These are phyloP conservation scores for Kodamaea sp. DNA, from an alignment of 1,139 yeast species.

Conservation along the genomic window DNA sequence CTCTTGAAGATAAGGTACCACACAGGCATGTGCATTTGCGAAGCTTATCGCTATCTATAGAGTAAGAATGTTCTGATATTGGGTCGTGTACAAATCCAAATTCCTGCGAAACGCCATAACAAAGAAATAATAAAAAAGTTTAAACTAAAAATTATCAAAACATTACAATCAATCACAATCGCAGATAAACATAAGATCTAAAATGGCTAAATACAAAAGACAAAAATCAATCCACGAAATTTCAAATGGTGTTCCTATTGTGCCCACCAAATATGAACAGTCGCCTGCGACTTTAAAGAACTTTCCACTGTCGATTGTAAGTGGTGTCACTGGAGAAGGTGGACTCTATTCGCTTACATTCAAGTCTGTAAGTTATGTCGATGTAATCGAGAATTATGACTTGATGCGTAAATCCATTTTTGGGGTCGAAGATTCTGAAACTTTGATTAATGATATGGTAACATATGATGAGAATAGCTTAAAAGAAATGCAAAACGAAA, in stretches of 20 bases:
- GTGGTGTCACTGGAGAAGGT: conserved; percentile 43
- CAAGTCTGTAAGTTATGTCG: conserved; percentile 39
- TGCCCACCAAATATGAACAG: conserved; percentile 30
- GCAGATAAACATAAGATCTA: too few species aligned
- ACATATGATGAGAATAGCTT: conserved; percentile 17
- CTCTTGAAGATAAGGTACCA: too few species aligned
- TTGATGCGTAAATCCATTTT: conserved; percentile 20
- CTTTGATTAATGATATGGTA: conserved; percentile 19
- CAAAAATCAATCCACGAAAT: conserved; percentile 9
- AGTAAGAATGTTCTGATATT: too few species aligned
- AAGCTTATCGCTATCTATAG: too few species aligned
- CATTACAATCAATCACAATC: too few species aligned
- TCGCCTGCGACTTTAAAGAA: conserved; percentile 33
- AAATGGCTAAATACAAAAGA: conserved; percentile 4
- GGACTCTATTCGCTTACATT: conserved; percentile 45
- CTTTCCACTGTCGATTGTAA: conserved; percentile 40
- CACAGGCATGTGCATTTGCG: too few species aligned
- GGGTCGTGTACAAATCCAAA: too few species aligned
- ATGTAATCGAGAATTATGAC: conserved; percentile 37
- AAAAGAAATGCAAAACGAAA: conserved; percentile 19
- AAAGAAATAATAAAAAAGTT: too few species aligned
- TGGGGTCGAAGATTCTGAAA: conserved; percentile 2
- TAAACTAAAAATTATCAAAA: too few species aligned
- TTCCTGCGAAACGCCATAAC: too few species aligned
- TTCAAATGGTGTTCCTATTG: conserved; percentile 3